Conservation (phyloP, 108 stramenopile species). For the Cyclotella sp. region DNA sequence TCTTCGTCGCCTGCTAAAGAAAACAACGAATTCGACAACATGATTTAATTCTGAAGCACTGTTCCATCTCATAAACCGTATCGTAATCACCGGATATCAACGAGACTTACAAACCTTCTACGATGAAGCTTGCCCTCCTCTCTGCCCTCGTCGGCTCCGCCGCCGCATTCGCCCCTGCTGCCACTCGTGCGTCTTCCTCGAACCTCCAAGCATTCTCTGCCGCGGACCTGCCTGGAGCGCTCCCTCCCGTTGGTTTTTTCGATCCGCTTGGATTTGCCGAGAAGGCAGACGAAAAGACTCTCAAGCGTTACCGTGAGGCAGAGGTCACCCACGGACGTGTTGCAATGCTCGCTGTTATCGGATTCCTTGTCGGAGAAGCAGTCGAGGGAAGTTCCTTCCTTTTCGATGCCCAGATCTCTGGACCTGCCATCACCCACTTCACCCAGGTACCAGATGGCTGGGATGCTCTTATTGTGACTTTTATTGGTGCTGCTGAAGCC, state of each 20-base stretch:
- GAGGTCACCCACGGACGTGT: constrained; percentile 87
- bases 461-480: constrained; percentile 66
- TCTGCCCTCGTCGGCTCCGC: constrained; percentile 34
- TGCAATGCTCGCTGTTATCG: constrained; percentile 54
- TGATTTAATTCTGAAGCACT: neutral
- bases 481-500: constrained; percentile 66
- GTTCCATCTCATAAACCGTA: neutral
- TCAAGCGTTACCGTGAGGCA: constrained; percentile 92
- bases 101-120: too few species aligned
- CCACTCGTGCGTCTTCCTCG: constrained; percentile 5
- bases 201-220: constrained; percentile 30
- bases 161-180: constrained; percentile 32
- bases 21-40: too few species aligned
- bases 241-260: constrained; percentile 45
- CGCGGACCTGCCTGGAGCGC: constrained; percentile 31
- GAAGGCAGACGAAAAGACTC: constrained; percentile 70
- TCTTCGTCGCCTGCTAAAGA: too few species aligned
- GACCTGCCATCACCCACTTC: constrained; percentile 93
- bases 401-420: constrained; percentile 76
- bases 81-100: too few species aligned
- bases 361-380: constrained; percentile 66
- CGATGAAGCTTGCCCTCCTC: constrained; percentile 32
- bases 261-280: constrained; percentile 66
- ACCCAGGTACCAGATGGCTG: constrained; percentile 72
- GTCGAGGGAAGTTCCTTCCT: constrained; percentile 82